Evolutionary conservation across 345 rosid species (phyloP), one percentile per base, ranked within the genome.

Genomic region (Turritis glabra): DNA sequence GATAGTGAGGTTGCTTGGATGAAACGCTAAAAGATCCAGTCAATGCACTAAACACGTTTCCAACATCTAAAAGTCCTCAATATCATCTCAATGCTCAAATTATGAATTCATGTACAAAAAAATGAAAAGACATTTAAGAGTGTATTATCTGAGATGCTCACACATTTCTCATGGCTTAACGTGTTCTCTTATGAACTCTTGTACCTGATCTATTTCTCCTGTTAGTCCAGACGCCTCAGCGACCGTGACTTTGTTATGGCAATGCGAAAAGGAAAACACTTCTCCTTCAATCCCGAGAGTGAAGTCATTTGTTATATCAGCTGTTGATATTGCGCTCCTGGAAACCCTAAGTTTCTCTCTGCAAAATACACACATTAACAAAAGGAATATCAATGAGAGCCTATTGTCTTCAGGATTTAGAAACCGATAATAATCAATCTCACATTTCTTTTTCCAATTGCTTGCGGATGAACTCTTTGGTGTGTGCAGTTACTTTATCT

Each of bases 381-480:
- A 59, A 8, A 23, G 4, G 8, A 38, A 14, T 13, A 58, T 67
- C 27, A 47, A 47, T 10, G 14, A 66, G 59, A 57, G 44, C 21
- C 33, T 25, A 22, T 23, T 26, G 4, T 27, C 55, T 27, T 63
- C 21, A 52, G 12, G 35, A 41, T 69, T 1, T 32, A 2, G 48
- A 15, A 18, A 61, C 32, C 27, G 2, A n/a, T 18, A 37, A 22
- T 21, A 30, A 19, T 25, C 15, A 37, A 35, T 37, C 85, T 69
- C 85, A 94, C 98, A 94, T 87, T 85, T 94, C 98, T 86, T 91
- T 94, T 84, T 91, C 97, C 67, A 94, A 21, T 74, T 94, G 98
- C 76, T 91, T 94, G 35, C 89, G 84, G 80, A 94, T 87, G 77
- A 91, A 94, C 53, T 91, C 98, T 83, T 88, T 88, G 59, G 90